Evolutionary conservation across 2,329 filamentous ascomycete species (phyloP).

Genomic region (Alternaria ventricosa): DNA sequence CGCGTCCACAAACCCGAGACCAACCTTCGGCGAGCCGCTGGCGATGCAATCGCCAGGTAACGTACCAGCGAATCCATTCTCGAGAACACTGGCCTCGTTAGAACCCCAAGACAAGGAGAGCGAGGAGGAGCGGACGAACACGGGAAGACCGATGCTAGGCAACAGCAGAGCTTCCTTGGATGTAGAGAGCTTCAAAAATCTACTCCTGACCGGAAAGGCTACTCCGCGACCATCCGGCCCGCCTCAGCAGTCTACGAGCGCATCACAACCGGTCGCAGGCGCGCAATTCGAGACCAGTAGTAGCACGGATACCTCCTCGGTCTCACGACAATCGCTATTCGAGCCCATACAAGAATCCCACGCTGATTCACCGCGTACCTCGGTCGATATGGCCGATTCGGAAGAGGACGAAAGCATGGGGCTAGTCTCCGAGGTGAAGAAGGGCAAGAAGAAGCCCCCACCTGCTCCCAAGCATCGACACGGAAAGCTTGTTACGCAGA

Average conservation of each 20-base stretch:
- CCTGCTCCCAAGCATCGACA: slow-evolving; percentile 72
- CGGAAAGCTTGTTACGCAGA: slow-evolving; percentile 71
- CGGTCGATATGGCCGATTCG: slow-evolving; percentile 62
- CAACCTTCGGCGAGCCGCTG: slow-evolving; percentile 18
- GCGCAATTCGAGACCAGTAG: slow-evolving; percentile 55
- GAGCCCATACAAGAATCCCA: slow-evolving; percentile 56
- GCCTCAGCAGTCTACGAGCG: slow-evolving; percentile 30
- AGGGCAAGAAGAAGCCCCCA: slow-evolving; percentile 73
- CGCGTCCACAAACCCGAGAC: slow-evolving; percentile 30
- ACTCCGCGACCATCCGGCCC: slow-evolving; percentile 43
- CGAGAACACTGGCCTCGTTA: slow-evolving; percentile 48
- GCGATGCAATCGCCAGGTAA: slow-evolving; percentile 22
- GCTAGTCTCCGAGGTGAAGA: slow-evolving; percentile 40
- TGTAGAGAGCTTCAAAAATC: slow-evolving; percentile 77
- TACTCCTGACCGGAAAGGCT: slow-evolving; percentile 75
- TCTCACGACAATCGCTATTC: slow-evolving; percentile 65
- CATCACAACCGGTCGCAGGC: slow-evolving; percentile 28
- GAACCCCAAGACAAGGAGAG: slow-evolving; percentile 36
- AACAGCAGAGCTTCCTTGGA: slow-evolving; percentile 63
- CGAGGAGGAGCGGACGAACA: slow-evolving; percentile 34
- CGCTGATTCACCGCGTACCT: slow-evolving; percentile 63
- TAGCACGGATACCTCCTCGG: slow-evolving; percentile 65
- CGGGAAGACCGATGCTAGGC: slow-evolving; percentile 32
- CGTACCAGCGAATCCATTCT: slow-evolving; percentile 47
- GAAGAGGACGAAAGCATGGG: slow-evolving; percentile 56